Evolutionary conservation across 176 grass and related monocot species (phyloP).

Genomic region (Cenchrus americanus): DNA sequence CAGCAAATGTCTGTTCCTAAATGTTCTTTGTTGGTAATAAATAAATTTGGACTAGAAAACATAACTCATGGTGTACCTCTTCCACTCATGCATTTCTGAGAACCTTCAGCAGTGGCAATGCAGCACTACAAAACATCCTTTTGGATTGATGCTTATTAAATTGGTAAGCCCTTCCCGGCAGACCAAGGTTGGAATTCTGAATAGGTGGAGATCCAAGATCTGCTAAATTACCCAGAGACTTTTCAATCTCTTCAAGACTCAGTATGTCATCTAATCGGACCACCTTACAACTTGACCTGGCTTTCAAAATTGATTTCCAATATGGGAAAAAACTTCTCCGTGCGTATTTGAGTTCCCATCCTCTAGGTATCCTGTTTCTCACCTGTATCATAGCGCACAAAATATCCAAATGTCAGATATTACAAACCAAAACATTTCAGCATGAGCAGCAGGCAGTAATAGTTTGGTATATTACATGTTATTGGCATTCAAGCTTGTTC

Average conservation of each 20-base stretch:
- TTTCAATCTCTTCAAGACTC: background rate
- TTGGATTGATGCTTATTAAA: background rate
- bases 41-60: background rate
- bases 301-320: slow-evolving; percentile 21
- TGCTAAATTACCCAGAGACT: background rate
- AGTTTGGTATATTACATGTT: background rate
- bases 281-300: background rate
- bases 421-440: background rate
- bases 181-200: background rate
- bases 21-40: background rate
- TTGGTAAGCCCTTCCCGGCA: background rate
- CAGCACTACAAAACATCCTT: slow-evolving; percentile 25
- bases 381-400: background rate
- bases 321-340: slow-evolving; percentile 16
- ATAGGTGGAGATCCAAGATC: background rate
- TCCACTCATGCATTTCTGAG: slow-evolving; percentile 16
- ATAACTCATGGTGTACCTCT: background rate
- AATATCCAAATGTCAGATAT: background rate
- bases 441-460: background rate
- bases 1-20: background rate
- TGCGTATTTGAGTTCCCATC: background rate
- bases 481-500: background rate
- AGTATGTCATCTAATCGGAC: background rate
- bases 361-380: background rate
- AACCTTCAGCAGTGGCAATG: slow-evolving; percentile 28